These are phyloP conservation scores for Auriscalpium microsporum DNA, from an alignment of 768 basidiomycete species.

Conservation along the genomic window DNA sequence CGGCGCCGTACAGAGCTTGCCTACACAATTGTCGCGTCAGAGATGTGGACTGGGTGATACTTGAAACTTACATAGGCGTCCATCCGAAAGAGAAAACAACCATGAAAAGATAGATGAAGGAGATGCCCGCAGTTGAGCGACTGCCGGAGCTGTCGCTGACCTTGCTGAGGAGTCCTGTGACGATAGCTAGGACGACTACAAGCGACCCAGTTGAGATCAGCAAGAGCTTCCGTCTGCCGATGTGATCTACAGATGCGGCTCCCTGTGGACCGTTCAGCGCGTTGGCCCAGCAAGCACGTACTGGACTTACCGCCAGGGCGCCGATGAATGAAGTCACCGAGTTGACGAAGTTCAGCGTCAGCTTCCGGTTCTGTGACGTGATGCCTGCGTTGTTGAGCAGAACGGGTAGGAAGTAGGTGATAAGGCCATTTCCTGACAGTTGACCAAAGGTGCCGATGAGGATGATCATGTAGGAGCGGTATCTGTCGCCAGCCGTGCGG, in stretches of 20 bases:
- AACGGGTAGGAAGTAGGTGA: constrained; percentile 42
- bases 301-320: constrained; percentile 21
- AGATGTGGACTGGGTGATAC: background rate
- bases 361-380: constrained; percentile 29
- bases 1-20: constrained; percentile 48
- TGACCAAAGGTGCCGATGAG: constrained; percentile 37
- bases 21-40: constrained; percentile 14
- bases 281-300: background rate
- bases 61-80: constrained; percentile 42
- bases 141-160: constrained; percentile 20
- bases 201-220: constrained; percentile 31
- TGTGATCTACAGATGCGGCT: constrained; percentile 38
- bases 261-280: constrained; percentile 24
- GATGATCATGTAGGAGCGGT: constrained; percentile 42
- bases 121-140: constrained; percentile 42
- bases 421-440: constrained; percentile 40
- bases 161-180: constrained; percentile 36
- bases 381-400: constrained; percentile 41
- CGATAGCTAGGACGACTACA: constrained; percentile 35
- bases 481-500: constrained; percentile 35
- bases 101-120: constrained; percentile 44
- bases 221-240: constrained; percentile 39
- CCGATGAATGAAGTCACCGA: constrained; percentile 39
- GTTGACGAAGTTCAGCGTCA: constrained; percentile 45
- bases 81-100: constrained; percentile 47